Base-by-base conservation (phyloP, 108 stramenopile genomes). In the Ochromonas danica region DNA sequence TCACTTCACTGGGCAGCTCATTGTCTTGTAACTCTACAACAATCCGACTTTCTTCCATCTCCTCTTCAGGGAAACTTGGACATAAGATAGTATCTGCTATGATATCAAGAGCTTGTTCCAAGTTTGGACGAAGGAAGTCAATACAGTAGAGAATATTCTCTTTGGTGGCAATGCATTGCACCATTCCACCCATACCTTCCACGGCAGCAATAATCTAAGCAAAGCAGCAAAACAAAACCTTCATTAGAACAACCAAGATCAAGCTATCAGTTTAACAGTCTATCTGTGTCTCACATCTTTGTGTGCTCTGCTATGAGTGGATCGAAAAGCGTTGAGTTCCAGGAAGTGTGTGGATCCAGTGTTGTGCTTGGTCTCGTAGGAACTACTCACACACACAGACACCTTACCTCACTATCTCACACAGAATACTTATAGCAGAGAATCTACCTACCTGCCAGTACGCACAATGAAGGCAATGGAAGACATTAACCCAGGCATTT, bases 81-180 rank as follows among this genome's bases (percentile, higher is more conserved):
- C 85, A 80, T 27, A 93, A 78, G 2, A 93, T 77, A 17, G 89
- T 89, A 62, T 95, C 90, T 25, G 85, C 80, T 33, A 96, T 65
- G 61, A 97, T 78, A 22, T 91, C 85, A 77, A 94, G 87, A n/a
- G 92, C 94, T 40, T 82, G 51, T 28, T 85, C 78, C 1, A 91
- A 89, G 80, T 94, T 93, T 28, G 94, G 92, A n/a, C 94, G 85
- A 40, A 97, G 77, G 0, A 94, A 88, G 81, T 97, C 97, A 77
- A 96, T 88, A 78, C 93, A 96, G 70, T 93, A 92, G 62, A 96
- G 81, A 43, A 94, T 90, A 79, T 96, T 94, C 81, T 98, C 97
- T 28, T 94, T 79, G 31, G 87, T 84, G 6, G 35, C 6, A 45
- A 60, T 75, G 40, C 45, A 45, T 33, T 57, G 43, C 6, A 91